Percentiles rank a stretch among this genome's conserved stretches.
phyloP scores from a whole-genome alignment of 192 early-diverging fungal genomes.

The Backusella tarrabulga region DNA sequence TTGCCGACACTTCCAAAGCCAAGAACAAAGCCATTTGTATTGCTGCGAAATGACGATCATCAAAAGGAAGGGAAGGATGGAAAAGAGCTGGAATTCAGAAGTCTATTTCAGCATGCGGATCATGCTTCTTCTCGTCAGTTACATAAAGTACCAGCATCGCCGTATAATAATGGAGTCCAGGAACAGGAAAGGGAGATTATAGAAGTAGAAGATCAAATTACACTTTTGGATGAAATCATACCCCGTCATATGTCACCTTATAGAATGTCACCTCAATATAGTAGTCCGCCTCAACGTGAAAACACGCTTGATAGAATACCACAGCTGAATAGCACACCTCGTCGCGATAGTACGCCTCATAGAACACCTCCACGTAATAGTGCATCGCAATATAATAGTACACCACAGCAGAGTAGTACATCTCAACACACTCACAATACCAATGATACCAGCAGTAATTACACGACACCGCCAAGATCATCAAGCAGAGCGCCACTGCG shows the following conservation, averaged over 20 bases:
- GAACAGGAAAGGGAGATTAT: too few relatives aligned
- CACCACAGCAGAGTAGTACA: not conserved
- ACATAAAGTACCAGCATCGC: not conserved
- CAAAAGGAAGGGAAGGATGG: not conserved
- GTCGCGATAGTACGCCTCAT: too few relatives aligned
- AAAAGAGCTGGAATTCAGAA: not conserved
- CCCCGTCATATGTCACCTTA: not conserved
- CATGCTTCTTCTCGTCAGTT: not conserved
- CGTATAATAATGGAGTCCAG: not conserved
- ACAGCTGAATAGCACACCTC: too few relatives aligned
- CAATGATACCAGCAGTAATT: not conserved
- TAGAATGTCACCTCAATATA: not conserved
- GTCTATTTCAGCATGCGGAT: not conserved
- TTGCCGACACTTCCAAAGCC: not conserved
- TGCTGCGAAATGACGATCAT: not conserved
- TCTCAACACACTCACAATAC: not conserved
- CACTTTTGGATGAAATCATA: not conserved
- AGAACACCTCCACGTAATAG: too few relatives aligned
- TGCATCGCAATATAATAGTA: not conserved
- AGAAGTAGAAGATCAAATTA: not conserved
- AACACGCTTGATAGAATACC: too few relatives aligned
- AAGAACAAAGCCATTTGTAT: not conserved
- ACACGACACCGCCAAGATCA: not conserved
- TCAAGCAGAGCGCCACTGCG: not conserved
- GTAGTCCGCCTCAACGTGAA: too few relatives aligned